phyloP scores from a whole-genome alignment of 108 stramenopile genomes.

The Licmophora abbreviata region DNA sequence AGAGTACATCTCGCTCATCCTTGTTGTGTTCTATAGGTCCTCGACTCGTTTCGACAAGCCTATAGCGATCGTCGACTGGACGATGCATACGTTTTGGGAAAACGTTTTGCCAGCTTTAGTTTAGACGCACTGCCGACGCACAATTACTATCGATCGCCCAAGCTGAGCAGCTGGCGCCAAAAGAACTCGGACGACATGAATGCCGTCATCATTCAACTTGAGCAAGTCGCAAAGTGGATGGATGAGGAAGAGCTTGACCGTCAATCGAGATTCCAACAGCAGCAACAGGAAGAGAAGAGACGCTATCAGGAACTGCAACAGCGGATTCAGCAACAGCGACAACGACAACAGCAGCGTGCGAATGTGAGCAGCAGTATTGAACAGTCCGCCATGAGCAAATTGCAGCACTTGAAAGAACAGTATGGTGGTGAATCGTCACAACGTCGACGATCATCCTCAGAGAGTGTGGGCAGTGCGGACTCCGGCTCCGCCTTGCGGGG shows the following conservation, averaged over 20 bases:
- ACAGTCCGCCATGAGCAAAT: too few relatives aligned
- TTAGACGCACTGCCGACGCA: slow-evolving; percentile 57
- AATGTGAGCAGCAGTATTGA: too few relatives aligned
- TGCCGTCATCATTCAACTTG: slow-evolving; percentile 51
- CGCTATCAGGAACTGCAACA: slow-evolving; percentile 28
- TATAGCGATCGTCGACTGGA: slow-evolving; percentile 37
- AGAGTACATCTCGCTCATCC: background rate
- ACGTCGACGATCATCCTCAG: too few relatives aligned
- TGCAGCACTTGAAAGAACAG: too few relatives aligned
- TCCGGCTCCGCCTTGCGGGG: too few relatives aligned
- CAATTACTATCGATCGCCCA: slow-evolving; percentile 52
- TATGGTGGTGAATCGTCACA: too few relatives aligned
- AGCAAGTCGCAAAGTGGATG: slow-evolving; percentile 66
- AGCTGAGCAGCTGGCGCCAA: slow-evolving; percentile 17
- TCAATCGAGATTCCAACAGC: slow-evolving; percentile 12
- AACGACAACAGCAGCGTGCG: slow-evolving; percentile 2
- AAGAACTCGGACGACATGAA: slow-evolving; percentile 45
- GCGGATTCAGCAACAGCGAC: slow-evolving; percentile 31
- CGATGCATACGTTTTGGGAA: slow-evolving; percentile 72
- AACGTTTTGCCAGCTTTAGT: slow-evolving; percentile 66
- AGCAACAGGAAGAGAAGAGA: slow-evolving; percentile 15
- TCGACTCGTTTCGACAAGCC: slow-evolving; percentile 20
- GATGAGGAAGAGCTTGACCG: slow-evolving; percentile 56
- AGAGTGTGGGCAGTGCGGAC: too few relatives aligned
- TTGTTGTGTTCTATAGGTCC: slow-evolving; percentile 7